Evolutionary conservation across 2,329 filamentous ascomycete genomes (phyloP), one percentile per base, ranked within the genome.

Genomic region (Mariannaea sp.): DNA sequence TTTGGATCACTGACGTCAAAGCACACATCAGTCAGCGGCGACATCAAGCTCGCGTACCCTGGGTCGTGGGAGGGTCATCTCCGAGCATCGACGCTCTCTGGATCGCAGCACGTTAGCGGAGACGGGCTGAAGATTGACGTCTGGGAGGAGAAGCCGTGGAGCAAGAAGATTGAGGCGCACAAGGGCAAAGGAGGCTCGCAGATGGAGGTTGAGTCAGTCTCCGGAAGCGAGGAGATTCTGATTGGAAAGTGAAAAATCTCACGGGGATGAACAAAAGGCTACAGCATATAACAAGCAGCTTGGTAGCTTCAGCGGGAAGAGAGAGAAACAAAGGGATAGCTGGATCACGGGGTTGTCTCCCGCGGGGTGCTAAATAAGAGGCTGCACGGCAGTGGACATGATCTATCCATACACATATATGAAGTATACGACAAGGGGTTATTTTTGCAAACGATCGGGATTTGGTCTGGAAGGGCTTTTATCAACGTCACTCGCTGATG

Each of bases 1-100:
- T 52, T 78, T 64, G 60, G 68, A 41, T 64, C 67, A 24, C 66
- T 84, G 4, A 59, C 67, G 29, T 73, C 75, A 3, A 57, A 60
- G 6, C 80, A 84, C 67, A 67, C 55, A 17, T 74, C 75, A 33
- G 73, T 78, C 8, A 79, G 76, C 48, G 80, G 78, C 6, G 42
- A 62, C 26, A 59, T 81, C 41, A 62, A 60, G 12, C 67, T 83
- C 17, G 55, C 44, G 13, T 82, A 81, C 58, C 80, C 81, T 0
- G 62, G 61, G 17, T 68, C 73, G 2, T 84, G 81, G 81, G 75
- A 77, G 57, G 81, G 81, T 12, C 57, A 59, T 16, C 65, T 82
- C 27, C 56, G 56, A 8, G 72, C 76, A 10, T 50, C 71, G 53
- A 72, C 73, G 14, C 66, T 77, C 13, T 73, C 73, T 19, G 79